Percentiles rank a stretch among this genome's conserved stretches.
These are phyloP conservation scores for Nicotiana tomentosiformis DNA, from an alignment of 257 asterid species.

Conservation along the genomic window DNA sequence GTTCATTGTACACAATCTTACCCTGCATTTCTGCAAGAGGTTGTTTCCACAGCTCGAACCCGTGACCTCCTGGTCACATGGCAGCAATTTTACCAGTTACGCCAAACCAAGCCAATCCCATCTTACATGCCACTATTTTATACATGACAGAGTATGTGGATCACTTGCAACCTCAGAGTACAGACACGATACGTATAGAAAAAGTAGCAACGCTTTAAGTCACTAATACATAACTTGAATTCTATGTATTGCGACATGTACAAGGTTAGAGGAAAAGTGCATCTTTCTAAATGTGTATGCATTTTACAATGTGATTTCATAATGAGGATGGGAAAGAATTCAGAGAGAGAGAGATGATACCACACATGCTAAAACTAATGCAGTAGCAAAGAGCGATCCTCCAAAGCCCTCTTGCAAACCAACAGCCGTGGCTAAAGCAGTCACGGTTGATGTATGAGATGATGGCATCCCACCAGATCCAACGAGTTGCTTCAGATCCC, in stretches of 20 bases:
- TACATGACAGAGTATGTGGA: not conserved
- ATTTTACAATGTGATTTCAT: not conserved
- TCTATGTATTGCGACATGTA: too few species aligned
- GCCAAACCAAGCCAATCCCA: not conserved
- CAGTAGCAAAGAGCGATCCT: slow-evolving; percentile 61
- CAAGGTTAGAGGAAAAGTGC: too few species aligned
- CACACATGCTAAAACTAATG: slow-evolving; percentile 79
- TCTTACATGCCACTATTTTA: not conserved
- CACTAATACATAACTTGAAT: too few species aligned
- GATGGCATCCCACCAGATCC: slow-evolving; percentile 99
- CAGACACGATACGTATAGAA: too few species aligned
- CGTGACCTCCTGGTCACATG: too few species aligned
- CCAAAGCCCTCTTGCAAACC: slow-evolving; percentile 87
- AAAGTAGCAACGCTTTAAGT: too few species aligned
- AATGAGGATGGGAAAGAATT: not conserved
- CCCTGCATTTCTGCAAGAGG: too few species aligned
- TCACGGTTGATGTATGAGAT: slow-evolving; percentile 90
- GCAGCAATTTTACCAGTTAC: too few species aligned
- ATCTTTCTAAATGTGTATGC: not conserved
- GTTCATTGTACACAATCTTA: too few species aligned
- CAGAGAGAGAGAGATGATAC: slow-evolving; percentile 32
- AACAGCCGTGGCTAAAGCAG: slow-evolving; percentile 81
- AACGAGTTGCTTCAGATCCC: slow-evolving; percentile 76
- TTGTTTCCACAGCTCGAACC: too few species aligned
- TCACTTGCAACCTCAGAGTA: not conserved